Base-by-base conservation (phyloP, 257 asterid genomes). In the Lantana camara region DNA sequence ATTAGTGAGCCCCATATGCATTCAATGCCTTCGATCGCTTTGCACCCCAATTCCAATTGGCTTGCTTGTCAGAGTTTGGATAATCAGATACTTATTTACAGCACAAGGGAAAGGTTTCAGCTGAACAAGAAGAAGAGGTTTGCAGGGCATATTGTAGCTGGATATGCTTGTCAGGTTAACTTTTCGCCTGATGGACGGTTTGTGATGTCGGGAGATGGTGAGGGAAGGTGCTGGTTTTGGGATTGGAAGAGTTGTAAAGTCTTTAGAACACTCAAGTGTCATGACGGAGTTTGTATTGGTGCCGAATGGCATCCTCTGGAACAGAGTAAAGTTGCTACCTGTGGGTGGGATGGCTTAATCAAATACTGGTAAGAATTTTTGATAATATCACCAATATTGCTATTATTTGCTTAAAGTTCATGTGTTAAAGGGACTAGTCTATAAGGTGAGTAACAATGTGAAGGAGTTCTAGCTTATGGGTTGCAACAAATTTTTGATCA, bases 281-380 rank as follows among this genome's bases (percentile, higher is more conserved):
- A 94, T 53, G 89, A 90, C 0, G 99, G 99, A 20, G 99, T 94
- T 52, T 94, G 99, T 76, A 90, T 88, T 61, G 99, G 96, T 60
- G 53, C 68, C 30, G 99, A 67, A 61, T 94, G 99, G 99, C 99
- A 94, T 86, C 99, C 99, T 2, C 68, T 94, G 83, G 99, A 94
- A 54, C 99, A 94, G 74, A 94, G 99, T 71, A 94, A 88, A 85
- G 97, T 94, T 71, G 99, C 99, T 45, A 94, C 99, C n/a, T 90
- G 99, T 68, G 99, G 99, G 30, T 94, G 99, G 99, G 99, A 94
- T 76, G 99, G 98, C 79, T 80, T 88, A 71, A 94, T 94, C 80
- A 94, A 94, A 74, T 94, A 94, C 88, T 94, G 99, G 99, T 87
- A 78, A n/a, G 80, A 15, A 48, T 63, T 75, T 67, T 45, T 51